Percentiles rank a stretch among this genome's conserved stretches.
These are phyloP conservation scores for Alopecurus myosuroides DNA, from an alignment of 176 grass and related monocot species.

Conservation along the genomic window DNA sequence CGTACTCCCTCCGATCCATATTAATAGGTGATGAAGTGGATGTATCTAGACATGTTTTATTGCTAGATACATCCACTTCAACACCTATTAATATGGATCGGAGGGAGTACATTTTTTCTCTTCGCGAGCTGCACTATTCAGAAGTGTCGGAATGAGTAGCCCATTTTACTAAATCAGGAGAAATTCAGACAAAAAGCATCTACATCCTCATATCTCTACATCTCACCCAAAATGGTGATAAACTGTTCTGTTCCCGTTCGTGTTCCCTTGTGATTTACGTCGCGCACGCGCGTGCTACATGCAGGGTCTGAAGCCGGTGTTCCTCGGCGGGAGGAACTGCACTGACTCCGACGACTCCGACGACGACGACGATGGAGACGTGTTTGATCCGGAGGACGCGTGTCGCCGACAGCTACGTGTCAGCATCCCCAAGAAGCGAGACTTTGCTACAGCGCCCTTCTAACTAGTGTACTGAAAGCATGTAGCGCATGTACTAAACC, in stretches of 20 bases:
- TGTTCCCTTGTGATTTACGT: no score
- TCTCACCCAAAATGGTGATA: no score
- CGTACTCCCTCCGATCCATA: no score
- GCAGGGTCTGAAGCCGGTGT: slow-evolving; percentile 11
- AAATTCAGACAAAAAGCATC: not conserved
- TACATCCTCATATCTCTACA: no score
- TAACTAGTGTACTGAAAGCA: no score
- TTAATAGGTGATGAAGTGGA: no score
- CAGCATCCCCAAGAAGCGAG: not conserved
- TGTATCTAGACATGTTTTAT: no score
- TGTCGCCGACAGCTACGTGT: not conserved
- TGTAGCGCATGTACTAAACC: not conserved
- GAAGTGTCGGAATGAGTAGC: not conserved
- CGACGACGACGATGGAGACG: not conserved
- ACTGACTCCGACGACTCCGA: not conserved
- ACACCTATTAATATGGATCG: no score
- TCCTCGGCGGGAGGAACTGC: not conserved
- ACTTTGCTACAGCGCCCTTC: not conserved
- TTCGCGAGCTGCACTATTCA: not conserved
- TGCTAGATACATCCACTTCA: no score
- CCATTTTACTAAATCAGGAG: no score
- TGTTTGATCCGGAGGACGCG: not conserved
- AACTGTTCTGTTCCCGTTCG: no score
- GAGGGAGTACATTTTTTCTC: not conserved
- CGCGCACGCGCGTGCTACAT: not conserved